phyloP scores from a whole-genome alignment of 176 grass and related monocot genomes.

The Bromus sterilis region DNA sequence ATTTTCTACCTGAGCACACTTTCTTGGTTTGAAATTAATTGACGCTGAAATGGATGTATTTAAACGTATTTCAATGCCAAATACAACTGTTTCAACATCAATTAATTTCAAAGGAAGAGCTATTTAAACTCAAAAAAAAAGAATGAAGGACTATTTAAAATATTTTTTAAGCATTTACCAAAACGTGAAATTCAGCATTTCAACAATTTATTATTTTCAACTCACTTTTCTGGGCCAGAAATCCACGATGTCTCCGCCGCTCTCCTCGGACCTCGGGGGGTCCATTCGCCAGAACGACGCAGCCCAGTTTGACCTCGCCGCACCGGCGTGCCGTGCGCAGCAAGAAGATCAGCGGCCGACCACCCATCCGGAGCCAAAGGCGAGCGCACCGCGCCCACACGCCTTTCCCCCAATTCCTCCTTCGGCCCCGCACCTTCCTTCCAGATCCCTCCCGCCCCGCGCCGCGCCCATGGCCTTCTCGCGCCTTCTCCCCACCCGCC shows the following conservation, averaged over 20 bases:
- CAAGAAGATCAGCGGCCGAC: slow-evolving; percentile 37
- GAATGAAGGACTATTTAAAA: too few relatives aligned
- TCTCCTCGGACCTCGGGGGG: background rate
- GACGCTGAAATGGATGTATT: too few relatives aligned
- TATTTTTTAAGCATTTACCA: too few relatives aligned
- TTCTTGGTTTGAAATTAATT: too few relatives aligned
- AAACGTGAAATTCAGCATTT: background rate
- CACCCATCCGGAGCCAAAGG: slow-evolving; percentile 4
- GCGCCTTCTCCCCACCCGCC: slow-evolving; percentile 35
- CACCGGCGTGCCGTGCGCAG: slow-evolving; percentile 34
- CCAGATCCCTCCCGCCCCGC: slow-evolving; percentile 34
- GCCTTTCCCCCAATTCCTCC: background rate
- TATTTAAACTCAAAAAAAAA: too few relatives aligned
- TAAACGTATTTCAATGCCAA: too few relatives aligned
- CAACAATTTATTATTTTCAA: background rate
- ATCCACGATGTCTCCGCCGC: background rate
- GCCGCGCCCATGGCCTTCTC: slow-evolving; percentile 33
- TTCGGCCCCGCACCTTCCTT: background rate
- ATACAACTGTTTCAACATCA: too few relatives aligned
- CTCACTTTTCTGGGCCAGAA: background rate
- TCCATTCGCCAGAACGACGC: background rate
- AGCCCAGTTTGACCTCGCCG: background rate
- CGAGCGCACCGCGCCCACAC: slow-evolving; percentile 5
- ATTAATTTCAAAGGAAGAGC: too few relatives aligned
- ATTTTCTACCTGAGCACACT: too few relatives aligned